phyloP scores from a whole-genome alignment of 2,329 filamentous ascomycete genomes.

The Trichoderma citrinoviride region DNA sequence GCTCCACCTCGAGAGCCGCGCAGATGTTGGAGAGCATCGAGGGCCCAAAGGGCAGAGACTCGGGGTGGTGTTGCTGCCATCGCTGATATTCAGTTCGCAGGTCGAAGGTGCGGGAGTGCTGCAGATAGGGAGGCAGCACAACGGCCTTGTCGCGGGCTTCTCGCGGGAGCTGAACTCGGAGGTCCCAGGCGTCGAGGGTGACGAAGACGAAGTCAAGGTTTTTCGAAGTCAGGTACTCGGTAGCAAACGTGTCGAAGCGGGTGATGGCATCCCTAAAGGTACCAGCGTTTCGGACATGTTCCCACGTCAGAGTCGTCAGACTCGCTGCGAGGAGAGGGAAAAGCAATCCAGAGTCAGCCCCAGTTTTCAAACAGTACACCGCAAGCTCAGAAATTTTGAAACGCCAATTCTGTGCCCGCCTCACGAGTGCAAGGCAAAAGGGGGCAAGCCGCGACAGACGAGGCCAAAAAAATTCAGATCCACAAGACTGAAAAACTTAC shows the following conservation, averaged over 20 bases:
- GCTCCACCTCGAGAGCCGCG: slow-evolving; percentile 95
- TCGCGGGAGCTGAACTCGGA: slow-evolving; percentile 93
- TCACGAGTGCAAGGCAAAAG: slow-evolving; percentile 11
- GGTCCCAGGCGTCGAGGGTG: slow-evolving; percentile 96
- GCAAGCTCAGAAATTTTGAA: slow-evolving; percentile 13
- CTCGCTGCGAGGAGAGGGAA: slow-evolving; percentile 62
- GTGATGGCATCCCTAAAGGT: slow-evolving; percentile 96
- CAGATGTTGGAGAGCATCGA: slow-evolving; percentile 97
- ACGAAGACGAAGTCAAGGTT: slow-evolving; percentile 98
- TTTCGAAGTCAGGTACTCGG: slow-evolving; percentile 84
- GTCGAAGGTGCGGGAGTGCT: slow-evolving; percentile 97
- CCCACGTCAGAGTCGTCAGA: slow-evolving; percentile 96
- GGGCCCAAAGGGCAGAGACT: slow-evolving; percentile 93
- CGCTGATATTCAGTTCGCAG: slow-evolving; percentile 95
- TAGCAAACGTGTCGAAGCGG: slow-evolving; percentile 90
- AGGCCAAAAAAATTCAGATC: background rate
- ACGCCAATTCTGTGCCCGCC: slow-evolving; percentile 9
- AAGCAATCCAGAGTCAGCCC: slow-evolving; percentile 22
- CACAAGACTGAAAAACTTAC: slow-evolving; percentile 59
- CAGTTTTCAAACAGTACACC: slow-evolving; percentile 15
- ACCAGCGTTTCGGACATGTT: slow-evolving; percentile 95
- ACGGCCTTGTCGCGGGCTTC: slow-evolving; percentile 98
- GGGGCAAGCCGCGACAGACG: slow-evolving; percentile 8
- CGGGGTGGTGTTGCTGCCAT: slow-evolving; percentile 97
- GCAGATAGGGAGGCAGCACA: slow-evolving; percentile 91